Base-by-base conservation (phyloP, 2,329 filamentous ascomycete species). In the Zymoseptoria crescenta region DNA sequence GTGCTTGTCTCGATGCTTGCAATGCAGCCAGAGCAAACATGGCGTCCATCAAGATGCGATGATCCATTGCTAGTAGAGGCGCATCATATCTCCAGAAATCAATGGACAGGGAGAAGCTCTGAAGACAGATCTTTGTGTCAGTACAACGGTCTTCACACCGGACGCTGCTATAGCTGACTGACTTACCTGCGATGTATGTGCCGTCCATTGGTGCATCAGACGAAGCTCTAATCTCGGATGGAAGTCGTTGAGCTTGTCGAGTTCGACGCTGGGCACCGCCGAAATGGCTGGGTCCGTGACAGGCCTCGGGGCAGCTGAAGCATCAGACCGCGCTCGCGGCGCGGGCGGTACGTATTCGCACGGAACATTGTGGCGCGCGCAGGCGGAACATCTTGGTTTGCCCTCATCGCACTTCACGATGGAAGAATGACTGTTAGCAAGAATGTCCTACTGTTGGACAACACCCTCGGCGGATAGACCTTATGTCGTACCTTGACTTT, bases 161-260 rank as follows among this genome's bases (percentile, higher is more conserved):
- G 24, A 24, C 24, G 24, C 24, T 24, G 13, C 7, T 9, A 27
- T 8, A 6, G 13, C 5, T n/a, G 16, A 21, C 21, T 55, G 16
- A 21, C 21, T 55, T 52, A 60, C 56, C 27, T 63, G 52, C 50
- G 57, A 65, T 9, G 63, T 64, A 28, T 65, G 63, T 4, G 65
- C 59, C 16, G 64, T 68, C 67, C 67, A 69, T 48, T 68, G 56
- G 50, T 68, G 66, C 64, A 68, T 69, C 24, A 69, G 62, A 10
- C 58, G 61, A 10, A 68, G 56, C 56, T 69, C 67, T 8, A 68
- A 61, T 16, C 55, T 51, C 1, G 58, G 61, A 54, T 67, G 62
- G 9, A 59, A 20, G 2, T 45, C 16, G 35, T 45, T 45, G 2
- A 45, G 35, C 35, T 45, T 45, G 35, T 45, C 35, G 35, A 45